A percentile compares a stretch with the other conserved stretches of the same genome.
Conservation (phyloP, 768 basidiomycete species). For the Pleurotus citrinopileatus region DNA sequence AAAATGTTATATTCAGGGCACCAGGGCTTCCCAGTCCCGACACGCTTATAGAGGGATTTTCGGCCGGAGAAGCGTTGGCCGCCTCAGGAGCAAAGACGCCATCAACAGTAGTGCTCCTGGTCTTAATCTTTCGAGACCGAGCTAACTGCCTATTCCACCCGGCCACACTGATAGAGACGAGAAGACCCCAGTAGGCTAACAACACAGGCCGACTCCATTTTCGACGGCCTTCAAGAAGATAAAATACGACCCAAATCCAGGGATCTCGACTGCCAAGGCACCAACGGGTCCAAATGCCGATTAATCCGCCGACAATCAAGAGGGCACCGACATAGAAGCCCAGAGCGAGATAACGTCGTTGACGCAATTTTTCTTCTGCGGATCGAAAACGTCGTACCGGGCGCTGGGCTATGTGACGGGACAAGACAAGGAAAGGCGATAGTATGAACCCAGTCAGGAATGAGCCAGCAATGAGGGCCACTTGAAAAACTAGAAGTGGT, state of each 20-base stretch:
- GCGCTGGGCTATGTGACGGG: constrained; percentile 85
- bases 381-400: constrained; percentile 78
- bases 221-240: constrained; percentile 70
- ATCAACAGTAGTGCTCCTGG: constrained; percentile 40
- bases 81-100: constrained; percentile 26
- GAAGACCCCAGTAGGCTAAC: constrained; percentile 79
- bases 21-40: constrained; percentile 16
- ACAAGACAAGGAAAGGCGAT: constrained; percentile 90
- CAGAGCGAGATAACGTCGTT: constrained; percentile 79
- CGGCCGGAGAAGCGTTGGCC: constrained; percentile 17
- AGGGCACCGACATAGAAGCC: constrained; percentile 80
- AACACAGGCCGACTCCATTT: constrained; percentile 80
- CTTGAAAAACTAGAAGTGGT: constrained; percentile 87
- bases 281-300: constrained; percentile 94
- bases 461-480: constrained; percentile 89
- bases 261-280: constrained; percentile 79
- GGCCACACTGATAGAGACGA: constrained; percentile 83
- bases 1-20: constrained; percentile 38
- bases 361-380: constrained; percentile 80
- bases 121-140: constrained; percentile 66
- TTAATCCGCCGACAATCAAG: constrained; percentile 74
- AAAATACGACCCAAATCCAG: constrained; percentile 82
- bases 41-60: constrained; percentile 14
- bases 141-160: constrained; percentile 94
- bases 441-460: constrained; percentile 91